These are phyloP conservation scores for Geosmithia putterillii DNA, from an alignment of 2,329 filamentous ascomycete species.

Conservation along the genomic window DNA sequence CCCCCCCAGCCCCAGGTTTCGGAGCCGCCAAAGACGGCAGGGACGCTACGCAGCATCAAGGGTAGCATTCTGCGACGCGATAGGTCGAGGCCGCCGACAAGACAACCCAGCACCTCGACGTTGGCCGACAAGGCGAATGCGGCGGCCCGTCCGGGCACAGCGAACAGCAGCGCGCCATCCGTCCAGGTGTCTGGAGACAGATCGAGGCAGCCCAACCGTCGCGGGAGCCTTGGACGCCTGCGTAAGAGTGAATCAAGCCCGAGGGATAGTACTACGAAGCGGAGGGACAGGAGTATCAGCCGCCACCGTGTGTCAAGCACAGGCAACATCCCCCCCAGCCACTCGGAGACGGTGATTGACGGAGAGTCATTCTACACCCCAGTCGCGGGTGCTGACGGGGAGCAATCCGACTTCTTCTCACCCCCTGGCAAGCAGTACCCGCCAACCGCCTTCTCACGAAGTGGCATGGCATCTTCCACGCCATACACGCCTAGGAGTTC, in stretches of 20 bases:
- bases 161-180: constrained; percentile 42
- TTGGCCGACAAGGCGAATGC: constrained; percentile 21
- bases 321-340: constrained; percentile 6
- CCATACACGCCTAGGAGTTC: constrained; percentile 19
- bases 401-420: constrained; percentile 30
- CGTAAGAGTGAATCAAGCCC: constrained; percentile 32
- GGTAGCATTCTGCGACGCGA: constrained; percentile 62
- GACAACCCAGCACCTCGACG: constrained; percentile 20
- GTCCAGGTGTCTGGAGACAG: constrained; percentile 66
- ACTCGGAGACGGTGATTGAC: constrained; percentile 30
- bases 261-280: constrained; percentile 36
- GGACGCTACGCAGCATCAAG: constrained; percentile 56
- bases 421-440: constrained; percentile 24
- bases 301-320: constrained; percentile 31
- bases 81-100: constrained; percentile 29
- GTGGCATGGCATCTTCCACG: constrained; percentile 2
- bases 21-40: constrained; percentile 55
- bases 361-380: constrained; percentile 40
- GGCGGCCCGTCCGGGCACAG: constrained; percentile 21
- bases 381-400: constrained; percentile 6
- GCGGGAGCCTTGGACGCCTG: constrained; percentile 18
- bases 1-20: constrained; percentile 23
- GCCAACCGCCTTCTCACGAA: constrained; percentile 25
- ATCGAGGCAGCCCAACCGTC: constrained; percentile 21
- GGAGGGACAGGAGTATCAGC: constrained; percentile 37